Evolutionary conservation across 140 eudicot species (phyloP).

Genomic region (Flaveria floridana): DNA sequence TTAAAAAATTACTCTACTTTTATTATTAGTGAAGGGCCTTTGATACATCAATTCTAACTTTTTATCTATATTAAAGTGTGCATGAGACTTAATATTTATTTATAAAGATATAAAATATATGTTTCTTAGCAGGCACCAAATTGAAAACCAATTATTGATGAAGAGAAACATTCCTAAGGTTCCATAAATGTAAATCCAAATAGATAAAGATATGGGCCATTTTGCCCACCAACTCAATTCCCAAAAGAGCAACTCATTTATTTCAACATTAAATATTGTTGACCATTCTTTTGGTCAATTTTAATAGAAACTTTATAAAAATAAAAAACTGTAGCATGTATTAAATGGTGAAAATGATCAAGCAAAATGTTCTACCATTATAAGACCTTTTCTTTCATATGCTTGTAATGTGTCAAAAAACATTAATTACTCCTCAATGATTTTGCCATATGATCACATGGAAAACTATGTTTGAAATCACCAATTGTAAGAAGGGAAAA

Average conservation of each 20-base stretch:
- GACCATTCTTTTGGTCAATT: conserved; percentile 29
- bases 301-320: conserved; percentile 18
- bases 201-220: conserved; percentile 25
- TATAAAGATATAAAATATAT: conserved; percentile 3
- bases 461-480: background rate
- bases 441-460: background rate
- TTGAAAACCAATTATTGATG: conserved; percentile 10
- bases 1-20: background rate
- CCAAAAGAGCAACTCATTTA: conserved; percentile 31
- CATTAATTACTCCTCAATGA: conserved; percentile 16
- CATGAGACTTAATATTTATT: background rate
- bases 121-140: conserved; percentile 5
- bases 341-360: conserved; percentile 33
- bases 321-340: conserved; percentile 19
- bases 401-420: conserved; percentile 16
- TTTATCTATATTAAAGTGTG: background rate
- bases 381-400: conserved; percentile 17
- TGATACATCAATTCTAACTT: background rate
- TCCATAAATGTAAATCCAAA: background rate
- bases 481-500: background rate
- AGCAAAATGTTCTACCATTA: conserved; percentile 23
- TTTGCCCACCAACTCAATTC: conserved; percentile 34
- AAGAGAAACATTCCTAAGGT: conserved; percentile 16
- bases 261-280: conserved; percentile 24
- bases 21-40: background rate